Conservation (phyloP, 1,139 yeast species). For the Meyerozyma guilliermondii region DNA sequence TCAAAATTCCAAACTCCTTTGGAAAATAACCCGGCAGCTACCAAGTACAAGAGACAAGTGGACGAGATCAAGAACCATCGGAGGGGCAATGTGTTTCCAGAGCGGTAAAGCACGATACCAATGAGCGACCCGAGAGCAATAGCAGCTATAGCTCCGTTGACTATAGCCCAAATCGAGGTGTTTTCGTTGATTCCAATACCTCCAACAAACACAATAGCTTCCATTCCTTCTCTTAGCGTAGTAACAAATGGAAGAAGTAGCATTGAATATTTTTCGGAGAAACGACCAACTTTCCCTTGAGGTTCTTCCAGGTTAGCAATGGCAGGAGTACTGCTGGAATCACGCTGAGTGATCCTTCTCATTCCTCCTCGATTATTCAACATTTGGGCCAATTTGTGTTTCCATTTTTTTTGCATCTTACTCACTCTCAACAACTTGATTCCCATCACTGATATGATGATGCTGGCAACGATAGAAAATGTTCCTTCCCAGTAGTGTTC, state of each 20-base stretch:
- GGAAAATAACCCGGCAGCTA: slow-evolving; percentile 43
- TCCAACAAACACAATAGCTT: slow-evolving; percentile 44
- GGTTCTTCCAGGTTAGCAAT: neutral
- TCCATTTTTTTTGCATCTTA: slow-evolving; percentile 16
- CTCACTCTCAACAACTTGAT: slow-evolving; percentile 37
- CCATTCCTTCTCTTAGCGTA: slow-evolving; percentile 44
- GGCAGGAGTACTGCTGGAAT: neutral
- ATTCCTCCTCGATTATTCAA: neutral
- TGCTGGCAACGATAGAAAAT: slow-evolving; percentile 39
- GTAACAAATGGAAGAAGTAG: slow-evolving; percentile 41
- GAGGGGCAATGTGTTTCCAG: slow-evolving; percentile 38
- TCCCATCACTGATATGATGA: slow-evolving; percentile 43
- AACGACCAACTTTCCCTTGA: neutral
- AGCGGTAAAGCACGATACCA: slow-evolving; percentile 36
- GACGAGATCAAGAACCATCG: slow-evolving; percentile 37
- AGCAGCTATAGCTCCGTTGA: slow-evolving; percentile 27
- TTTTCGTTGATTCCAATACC: slow-evolving; percentile 44
- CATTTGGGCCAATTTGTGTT: slow-evolving; percentile 8
- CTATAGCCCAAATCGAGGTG: slow-evolving; percentile 28
- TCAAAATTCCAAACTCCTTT: slow-evolving; percentile 46
- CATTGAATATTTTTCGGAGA: slow-evolving; percentile 33
- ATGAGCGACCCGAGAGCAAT: slow-evolving; percentile 27
- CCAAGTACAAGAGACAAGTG: slow-evolving; percentile 39
- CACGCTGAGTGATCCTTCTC: neutral
- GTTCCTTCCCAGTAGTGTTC: slow-evolving; percentile 48